Percentiles rank a stretch among this genome's conserved stretches.
Conservation (phyloP, 2,329 filamentous ascomycete genomes). For the Mariannaea sp. region DNA sequence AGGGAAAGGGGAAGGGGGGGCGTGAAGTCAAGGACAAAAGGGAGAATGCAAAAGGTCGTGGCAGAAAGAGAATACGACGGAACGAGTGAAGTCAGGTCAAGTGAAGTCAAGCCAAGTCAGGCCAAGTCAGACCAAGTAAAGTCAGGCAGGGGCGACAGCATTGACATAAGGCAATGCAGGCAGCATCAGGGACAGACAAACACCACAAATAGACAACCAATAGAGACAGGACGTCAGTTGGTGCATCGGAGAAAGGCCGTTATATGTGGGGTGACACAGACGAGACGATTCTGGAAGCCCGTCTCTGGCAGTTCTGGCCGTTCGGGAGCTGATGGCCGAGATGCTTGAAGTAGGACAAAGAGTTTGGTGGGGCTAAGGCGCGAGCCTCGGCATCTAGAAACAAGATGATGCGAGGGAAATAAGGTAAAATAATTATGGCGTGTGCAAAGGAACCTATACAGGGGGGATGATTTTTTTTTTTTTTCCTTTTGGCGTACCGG, state of each 20-base stretch:
- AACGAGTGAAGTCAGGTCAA: conserved; percentile 26
- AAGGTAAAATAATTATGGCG: conserved; percentile 6
- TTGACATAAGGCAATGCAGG: too few species aligned
- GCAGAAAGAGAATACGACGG: conserved; percentile 23
- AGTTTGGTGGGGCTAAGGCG: conserved; percentile 7
- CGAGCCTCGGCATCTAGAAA: conserved; percentile 14
- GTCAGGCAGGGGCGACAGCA: too few species aligned
- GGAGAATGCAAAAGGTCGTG: conserved; percentile 18
- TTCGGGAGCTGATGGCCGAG: conserved; percentile 7
- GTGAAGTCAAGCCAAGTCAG: too few species aligned
- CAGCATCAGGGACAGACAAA: conserved; percentile 4
- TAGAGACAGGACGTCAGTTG: not conserved
- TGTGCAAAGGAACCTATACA: conserved; percentile 3
- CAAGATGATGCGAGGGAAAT: conserved; percentile 3
- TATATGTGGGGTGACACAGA: not conserved
- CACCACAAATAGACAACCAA: not conserved
- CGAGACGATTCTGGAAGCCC: not conserved
- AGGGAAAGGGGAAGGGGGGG: conserved; percentile 36
- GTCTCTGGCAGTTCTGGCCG: too few species aligned
- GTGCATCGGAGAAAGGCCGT: not conserved
- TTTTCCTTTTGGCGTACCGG: too few species aligned
- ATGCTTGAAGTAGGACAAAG: not conserved
- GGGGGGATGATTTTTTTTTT: conserved; percentile 14
- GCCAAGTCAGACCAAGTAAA: too few species aligned
- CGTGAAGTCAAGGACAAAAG: conserved; percentile 24